These are phyloP conservation scores for Macrocystidia cucumis DNA, from an alignment of 1,284 basidiomycete species.

Conservation along the genomic window DNA sequence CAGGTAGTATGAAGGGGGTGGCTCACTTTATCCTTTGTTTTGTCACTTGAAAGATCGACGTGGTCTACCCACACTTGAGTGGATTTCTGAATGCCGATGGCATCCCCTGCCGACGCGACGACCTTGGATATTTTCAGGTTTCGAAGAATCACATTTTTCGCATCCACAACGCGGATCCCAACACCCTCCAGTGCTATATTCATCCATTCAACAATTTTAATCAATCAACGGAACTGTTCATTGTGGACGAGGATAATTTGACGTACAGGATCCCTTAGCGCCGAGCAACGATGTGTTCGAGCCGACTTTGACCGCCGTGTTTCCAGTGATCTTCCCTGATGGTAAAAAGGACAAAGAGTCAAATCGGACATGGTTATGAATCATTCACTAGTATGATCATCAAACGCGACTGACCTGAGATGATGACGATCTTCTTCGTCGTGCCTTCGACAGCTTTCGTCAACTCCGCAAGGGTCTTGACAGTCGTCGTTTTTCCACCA, in stretches of 20 bases:
- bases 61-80: conserved; percentile 40
- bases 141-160: conserved; percentile 38
- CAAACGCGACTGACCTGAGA: conserved; percentile 22
- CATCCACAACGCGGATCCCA: conserved; percentile 32
- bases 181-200: conserved; percentile 27
- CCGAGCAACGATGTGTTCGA: conserved; percentile 36
- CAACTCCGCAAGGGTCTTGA: conserved; percentile 32
- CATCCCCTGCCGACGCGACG: conserved; percentile 33
- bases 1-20: background rate
- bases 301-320: conserved; percentile 31
- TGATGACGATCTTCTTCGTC: conserved; percentile 36
- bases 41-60: conserved; percentile 34
- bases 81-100: conserved; percentile 34
- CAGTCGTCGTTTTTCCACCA: conserved; percentile 34
- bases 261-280: conserved; percentile 19
- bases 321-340: conserved; percentile 32
- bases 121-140: conserved; percentile 44
- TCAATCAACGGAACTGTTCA: background rate
- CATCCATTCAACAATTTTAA: too few species aligned
- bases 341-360: background rate
- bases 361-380: conserved; percentile 2
- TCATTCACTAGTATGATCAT: background rate
- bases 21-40: conserved; percentile 32
- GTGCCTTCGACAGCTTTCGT: conserved; percentile 32
- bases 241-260: background rate